phyloP scores from a whole-genome alignment of 805 yeast genomes.

The Yamadazyma phyllophila region DNA sequence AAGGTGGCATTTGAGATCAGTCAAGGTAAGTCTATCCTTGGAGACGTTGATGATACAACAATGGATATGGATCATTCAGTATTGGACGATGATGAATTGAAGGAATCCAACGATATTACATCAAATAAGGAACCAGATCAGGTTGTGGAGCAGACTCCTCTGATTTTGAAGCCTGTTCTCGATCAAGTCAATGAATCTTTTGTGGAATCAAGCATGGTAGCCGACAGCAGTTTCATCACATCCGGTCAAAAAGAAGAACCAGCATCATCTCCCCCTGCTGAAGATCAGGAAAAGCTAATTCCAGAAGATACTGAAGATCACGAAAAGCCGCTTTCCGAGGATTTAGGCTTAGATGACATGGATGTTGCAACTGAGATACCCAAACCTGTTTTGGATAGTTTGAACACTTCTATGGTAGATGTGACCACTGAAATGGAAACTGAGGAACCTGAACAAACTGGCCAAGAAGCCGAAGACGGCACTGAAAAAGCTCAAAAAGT shows the following conservation, averaged over 20 bases:
- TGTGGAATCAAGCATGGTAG: not conserved
- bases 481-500: not conserved
- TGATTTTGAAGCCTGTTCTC: not conserved
- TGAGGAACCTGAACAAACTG: not conserved
- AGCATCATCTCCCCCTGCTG: too few relatives aligned
- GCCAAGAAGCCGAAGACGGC: not conserved
- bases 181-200: not conserved
- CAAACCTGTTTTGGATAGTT: conserved; percentile 1
- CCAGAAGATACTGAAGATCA: too few relatives aligned
- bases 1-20: not conserved
- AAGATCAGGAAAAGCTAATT: too few relatives aligned
- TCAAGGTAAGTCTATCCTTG: not conserved
- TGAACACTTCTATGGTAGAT: conserved; percentile 4
- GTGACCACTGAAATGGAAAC: not conserved
- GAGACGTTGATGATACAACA: not conserved
- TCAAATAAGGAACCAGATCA: not conserved
- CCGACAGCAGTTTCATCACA: not conserved
- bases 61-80: not conserved
- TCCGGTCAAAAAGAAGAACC: too few relatives aligned
- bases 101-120: too few relatives aligned
- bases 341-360: not conserved
- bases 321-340: too few relatives aligned
- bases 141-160: not conserved
- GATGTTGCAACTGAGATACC: not conserved
- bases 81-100: too few relatives aligned